Percentiles rank a stretch among this genome's conserved stretches.
These are phyloP conservation scores for Neurospora hispaniola DNA, from an alignment of 495 filamentous ascomycete genomes.

Conservation along the genomic window DNA sequence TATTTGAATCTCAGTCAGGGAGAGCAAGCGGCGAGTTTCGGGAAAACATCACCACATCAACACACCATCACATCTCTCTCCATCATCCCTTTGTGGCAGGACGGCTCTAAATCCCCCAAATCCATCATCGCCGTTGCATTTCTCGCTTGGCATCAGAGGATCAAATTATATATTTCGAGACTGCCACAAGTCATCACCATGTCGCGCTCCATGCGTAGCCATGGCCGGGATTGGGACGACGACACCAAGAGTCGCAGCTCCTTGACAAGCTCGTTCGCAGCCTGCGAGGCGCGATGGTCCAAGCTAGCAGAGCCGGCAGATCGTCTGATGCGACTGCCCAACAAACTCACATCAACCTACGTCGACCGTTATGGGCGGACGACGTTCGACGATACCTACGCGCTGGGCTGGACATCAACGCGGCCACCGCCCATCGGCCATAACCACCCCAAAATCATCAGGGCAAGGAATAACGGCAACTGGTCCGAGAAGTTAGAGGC, in stretches of 20 bases:
- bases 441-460: conserved; percentile 15
- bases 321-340: conserved; percentile 14
- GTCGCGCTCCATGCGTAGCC: background rate
- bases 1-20: background rate
- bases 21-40: background rate
- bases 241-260: background rate
- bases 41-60: background rate
- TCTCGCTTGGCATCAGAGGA: background rate
- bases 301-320: conserved; percentile 8
- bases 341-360: background rate
- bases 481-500: background rate
- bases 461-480: conserved; percentile 4
- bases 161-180: background rate
- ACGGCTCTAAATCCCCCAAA: background rate
- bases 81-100: background rate
- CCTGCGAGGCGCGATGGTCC: conserved; percentile 1
- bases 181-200: background rate
- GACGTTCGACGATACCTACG: conserved; percentile 13
- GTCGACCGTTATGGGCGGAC: conserved; percentile 5
- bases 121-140: background rate
- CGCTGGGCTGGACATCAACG: background rate
- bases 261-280: background rate
- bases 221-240: background rate
- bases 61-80: background rate
- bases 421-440: background rate